These are phyloP conservation scores for Colletotrichum aenigma DNA, from an alignment of 2,329 filamentous ascomycete genomes.

Conservation along the genomic window DNA sequence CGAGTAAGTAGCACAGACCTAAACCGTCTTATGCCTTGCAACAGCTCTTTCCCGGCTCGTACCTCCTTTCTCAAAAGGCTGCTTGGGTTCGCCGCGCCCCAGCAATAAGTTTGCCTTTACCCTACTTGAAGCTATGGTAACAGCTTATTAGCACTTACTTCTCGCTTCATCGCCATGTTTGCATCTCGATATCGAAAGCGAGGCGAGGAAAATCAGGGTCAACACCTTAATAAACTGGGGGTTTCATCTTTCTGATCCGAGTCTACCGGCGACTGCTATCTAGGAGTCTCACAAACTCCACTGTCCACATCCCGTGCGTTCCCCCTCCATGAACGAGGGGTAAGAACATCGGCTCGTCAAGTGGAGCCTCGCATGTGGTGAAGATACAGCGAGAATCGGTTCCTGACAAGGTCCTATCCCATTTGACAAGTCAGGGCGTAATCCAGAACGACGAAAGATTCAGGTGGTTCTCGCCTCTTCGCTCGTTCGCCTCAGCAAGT, in stretches of 20 bases:
- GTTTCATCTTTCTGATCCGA: not conserved
- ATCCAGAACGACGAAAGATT: not conserved
- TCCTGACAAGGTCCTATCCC: not conserved
- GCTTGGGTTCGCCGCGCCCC: not conserved
- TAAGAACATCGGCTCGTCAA: not conserved
- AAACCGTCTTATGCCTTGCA: not conserved
- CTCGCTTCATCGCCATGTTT: not conserved
- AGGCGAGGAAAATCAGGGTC: not conserved
- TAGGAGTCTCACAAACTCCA: not conserved
- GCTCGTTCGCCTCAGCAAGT: not conserved
- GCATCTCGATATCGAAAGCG: not conserved
- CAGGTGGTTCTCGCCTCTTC: not conserved
- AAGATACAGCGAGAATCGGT: not conserved
- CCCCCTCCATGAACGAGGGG: not conserved
- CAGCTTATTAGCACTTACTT: slow-evolving; percentile 7
- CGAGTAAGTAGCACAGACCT: not conserved
- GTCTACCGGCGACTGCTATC: not conserved
- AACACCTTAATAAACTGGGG: not conserved
- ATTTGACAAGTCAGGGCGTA: not conserved
- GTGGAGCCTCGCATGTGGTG: not conserved
- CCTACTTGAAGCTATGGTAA: slow-evolving; percentile 11
- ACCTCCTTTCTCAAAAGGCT: not conserved
- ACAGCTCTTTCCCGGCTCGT: not conserved
- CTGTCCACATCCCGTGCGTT: not conserved
- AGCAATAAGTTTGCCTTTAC: not conserved